These are phyloP conservation scores for Terfezia claveryi DNA, from an alignment of 495 filamentous ascomycete genomes.

Conservation along the genomic window DNA sequence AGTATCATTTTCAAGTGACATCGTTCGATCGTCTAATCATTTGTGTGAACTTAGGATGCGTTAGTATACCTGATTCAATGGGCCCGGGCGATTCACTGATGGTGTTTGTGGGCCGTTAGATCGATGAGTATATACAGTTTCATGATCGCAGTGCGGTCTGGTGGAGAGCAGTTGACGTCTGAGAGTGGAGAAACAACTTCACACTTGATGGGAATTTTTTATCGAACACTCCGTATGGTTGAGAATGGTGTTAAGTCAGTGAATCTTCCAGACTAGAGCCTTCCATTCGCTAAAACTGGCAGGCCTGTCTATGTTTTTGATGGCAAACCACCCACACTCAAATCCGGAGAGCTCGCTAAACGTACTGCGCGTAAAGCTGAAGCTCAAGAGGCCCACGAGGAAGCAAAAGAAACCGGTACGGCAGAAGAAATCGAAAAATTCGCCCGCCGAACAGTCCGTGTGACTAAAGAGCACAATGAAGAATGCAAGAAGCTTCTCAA, in stretches of 20 bases:
- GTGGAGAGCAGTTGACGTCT: slow-evolving; percentile 84
- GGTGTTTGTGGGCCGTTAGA: slow-evolving; percentile 22
- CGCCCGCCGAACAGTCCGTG: slow-evolving; percentile 75
- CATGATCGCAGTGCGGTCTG: slow-evolving; percentile 86
- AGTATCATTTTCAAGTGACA: slow-evolving; percentile 33
- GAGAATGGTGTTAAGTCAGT: slow-evolving; percentile 83
- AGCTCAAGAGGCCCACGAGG: slow-evolving; percentile 67
- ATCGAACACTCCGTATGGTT: slow-evolving; percentile 91
- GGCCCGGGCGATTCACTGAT: background rate
- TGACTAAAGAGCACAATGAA: slow-evolving; percentile 87
- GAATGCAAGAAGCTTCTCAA: slow-evolving; percentile 80
- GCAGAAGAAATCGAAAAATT: slow-evolving; percentile 97
- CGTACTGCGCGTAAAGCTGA: slow-evolving; percentile 78
- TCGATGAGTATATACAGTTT: slow-evolving; percentile 99
- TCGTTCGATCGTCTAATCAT: background rate
- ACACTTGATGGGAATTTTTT: slow-evolving; percentile 98
- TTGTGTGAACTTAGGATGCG: background rate
- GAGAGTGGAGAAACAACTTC: slow-evolving; percentile 91
- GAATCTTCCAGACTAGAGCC: background rate
- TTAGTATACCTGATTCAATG: background rate
- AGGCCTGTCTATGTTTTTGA: slow-evolving; percentile 87
- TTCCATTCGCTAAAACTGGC: background rate
- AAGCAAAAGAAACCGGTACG: slow-evolving; percentile 92
- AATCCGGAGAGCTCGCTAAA: slow-evolving; percentile 86
- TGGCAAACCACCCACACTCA: slow-evolving; percentile 85